Conservation (phyloP, 495 filamentous ascomycete species). For the Podospora appendiculata region DNA sequence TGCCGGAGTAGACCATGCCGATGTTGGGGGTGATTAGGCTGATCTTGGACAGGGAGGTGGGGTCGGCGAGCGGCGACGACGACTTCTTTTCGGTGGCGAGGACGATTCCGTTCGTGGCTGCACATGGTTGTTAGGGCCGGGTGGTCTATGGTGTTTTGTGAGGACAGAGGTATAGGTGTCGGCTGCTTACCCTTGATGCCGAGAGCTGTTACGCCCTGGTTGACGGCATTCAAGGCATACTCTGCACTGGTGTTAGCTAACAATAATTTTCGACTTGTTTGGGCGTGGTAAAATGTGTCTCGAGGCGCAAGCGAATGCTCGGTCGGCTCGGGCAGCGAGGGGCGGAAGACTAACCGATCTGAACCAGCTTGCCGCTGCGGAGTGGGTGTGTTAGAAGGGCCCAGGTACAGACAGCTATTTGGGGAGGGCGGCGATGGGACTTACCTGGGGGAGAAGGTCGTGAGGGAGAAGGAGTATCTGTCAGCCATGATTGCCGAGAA, state of each 20-base stretch:
- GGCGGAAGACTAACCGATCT: constrained; percentile 52
- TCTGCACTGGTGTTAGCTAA: constrained; percentile 44
- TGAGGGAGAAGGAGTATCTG: constrained; percentile 98
- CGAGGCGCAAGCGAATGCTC: background rate
- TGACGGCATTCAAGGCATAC: constrained; percentile 98
- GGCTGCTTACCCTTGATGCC: constrained; percentile 81
- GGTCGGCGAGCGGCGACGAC: constrained; percentile 88
- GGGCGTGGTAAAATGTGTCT: background rate
- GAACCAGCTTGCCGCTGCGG: constrained; percentile 83
- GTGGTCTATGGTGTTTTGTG: background rate
- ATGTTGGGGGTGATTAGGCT: constrained; percentile 97
- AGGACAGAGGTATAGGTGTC: background rate
- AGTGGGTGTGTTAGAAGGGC: constrained; percentile 31
- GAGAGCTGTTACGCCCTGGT: constrained; percentile 96
- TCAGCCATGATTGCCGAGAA: constrained; percentile 67
- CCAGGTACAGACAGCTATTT: background rate
- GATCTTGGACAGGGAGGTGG: constrained; percentile 92
- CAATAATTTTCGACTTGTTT: no score
- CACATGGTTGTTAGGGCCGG: no score
- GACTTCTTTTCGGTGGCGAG: constrained; percentile 99
- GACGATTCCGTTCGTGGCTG: constrained; percentile 97
- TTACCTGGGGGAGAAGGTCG: constrained; percentile 99
- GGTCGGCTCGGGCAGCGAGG: background rate
- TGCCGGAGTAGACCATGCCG: constrained; percentile 99
- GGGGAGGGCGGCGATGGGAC: constrained; percentile 11